Percentiles rank a stretch among this genome's conserved stretches.
Conservation (phyloP, 768 basidiomycete species). For the Pleurotus eryngii region DNA sequence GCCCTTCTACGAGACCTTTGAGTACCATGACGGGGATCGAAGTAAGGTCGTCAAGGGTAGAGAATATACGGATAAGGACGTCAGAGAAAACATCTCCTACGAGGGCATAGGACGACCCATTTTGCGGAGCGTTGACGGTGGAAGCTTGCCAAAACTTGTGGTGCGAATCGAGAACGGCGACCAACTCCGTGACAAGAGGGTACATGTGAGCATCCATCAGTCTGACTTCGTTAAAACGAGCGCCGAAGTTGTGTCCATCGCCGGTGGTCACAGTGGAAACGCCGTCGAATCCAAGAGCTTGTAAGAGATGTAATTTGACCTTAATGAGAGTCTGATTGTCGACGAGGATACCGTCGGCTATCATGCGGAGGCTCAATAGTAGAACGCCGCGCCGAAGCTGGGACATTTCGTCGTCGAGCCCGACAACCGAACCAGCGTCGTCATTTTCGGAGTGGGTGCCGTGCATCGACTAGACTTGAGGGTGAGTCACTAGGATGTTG, state of each 20-base stretch:
- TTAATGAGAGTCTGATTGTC: conserved; percentile 52
- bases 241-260: conserved; percentile 46
- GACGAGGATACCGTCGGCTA: conserved; percentile 58
- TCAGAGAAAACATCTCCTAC: conserved; percentile 68
- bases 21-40: conserved; percentile 51
- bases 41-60: conserved; percentile 39
- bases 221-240: conserved; percentile 49
- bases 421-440: conserved; percentile 10
- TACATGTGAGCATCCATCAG: conserved; percentile 39
- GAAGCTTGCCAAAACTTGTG: conserved; percentile 44
- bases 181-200: conserved; percentile 58
- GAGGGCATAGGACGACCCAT: conserved; percentile 39
- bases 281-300: conserved; percentile 52
- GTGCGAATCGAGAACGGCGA: conserved; percentile 57
- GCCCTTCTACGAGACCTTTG: conserved; percentile 59
- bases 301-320: conserved; percentile 54
- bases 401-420: conserved; percentile 44
- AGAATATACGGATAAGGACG: conserved; percentile 49
- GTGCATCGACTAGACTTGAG: conserved; percentile 38
- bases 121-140: conserved; percentile 38
- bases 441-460: conserved; percentile 32
- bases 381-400: conserved; percentile 47
- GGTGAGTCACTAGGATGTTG: neutral
- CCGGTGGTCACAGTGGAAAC: conserved; percentile 42
- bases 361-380: conserved; percentile 60